Evolutionary conservation across 257 asterid species (phyloP).

Genomic region (Nicotiana tabacum): DNA sequence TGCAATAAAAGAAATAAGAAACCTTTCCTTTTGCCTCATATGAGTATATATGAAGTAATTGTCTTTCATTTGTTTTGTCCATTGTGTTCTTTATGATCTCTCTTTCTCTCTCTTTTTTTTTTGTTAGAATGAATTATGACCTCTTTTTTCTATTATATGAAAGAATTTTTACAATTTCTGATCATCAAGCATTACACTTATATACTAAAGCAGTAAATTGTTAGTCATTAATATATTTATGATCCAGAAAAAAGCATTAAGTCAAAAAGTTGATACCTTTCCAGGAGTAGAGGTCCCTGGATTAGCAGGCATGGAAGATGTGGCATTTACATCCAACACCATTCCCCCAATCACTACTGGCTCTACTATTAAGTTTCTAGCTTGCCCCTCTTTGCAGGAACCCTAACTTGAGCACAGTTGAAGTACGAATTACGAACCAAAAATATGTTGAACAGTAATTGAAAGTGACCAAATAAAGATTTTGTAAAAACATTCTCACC

Average conservation of each 20-base stretch:
- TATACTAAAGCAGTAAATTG: background rate
- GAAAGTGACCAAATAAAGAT: background rate
- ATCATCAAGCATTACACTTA: background rate
- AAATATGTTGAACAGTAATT: background rate
- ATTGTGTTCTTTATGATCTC: background rate
- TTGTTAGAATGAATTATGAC: too few species aligned
- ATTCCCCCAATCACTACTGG: conserved; percentile 86
- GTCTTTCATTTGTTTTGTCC: background rate
- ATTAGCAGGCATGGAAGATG: conserved; percentile 51
- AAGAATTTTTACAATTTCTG: background rate
- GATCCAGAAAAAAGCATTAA: background rate
- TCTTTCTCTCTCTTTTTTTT: too few species aligned
- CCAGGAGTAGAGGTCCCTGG: conserved; percentile 94
- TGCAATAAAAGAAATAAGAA: background rate
- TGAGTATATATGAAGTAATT: background rate
- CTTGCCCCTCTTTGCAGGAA: conserved; percentile 5
- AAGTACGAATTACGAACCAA: background rate
- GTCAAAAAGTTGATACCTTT: conserved; percentile 38
- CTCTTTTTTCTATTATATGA: background rate
- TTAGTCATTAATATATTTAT: background rate
- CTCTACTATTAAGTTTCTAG: conserved; percentile 15
- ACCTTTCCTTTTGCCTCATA: background rate
- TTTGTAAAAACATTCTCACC: background rate
- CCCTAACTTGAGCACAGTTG: conserved; percentile 10
- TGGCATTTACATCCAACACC: conserved; percentile 83